These are phyloP conservation scores for Rhodotorula sp. DNA, from an alignment of 1,284 basidiomycete species.

Conservation along the genomic window DNA sequence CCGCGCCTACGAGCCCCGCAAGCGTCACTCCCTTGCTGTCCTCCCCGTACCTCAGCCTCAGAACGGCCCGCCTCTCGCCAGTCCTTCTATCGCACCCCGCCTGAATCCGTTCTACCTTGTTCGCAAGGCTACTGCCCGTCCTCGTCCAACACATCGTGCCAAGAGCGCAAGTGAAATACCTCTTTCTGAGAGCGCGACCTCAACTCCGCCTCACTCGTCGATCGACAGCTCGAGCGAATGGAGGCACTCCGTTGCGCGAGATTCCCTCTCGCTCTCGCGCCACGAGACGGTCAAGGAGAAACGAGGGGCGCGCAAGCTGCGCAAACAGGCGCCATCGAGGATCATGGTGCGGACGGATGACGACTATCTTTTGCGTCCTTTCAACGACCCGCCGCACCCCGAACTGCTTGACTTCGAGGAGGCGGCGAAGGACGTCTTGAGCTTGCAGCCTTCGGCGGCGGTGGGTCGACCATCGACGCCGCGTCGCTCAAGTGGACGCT, in stretches of 20 bases:
- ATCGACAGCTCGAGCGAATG: background rate
- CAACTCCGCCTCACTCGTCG: background rate
- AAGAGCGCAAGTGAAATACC: slow-evolving; percentile 6
- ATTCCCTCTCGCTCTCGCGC: background rate
- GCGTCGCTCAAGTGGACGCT: background rate
- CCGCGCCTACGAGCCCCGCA: background rate
- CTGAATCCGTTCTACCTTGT: slow-evolving; percentile 12
- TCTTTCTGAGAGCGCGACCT: background rate
- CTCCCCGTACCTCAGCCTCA: background rate
- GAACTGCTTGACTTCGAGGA: background rate
- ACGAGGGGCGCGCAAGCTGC: slow-evolving; percentile 6
- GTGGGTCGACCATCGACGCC: background rate
- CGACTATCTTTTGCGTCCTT: slow-evolving; percentile 1
- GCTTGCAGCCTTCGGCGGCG: background rate
- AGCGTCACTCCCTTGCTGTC: slow-evolving; percentile 4
- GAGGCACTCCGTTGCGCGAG: too few relatives aligned
- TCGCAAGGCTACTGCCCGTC: slow-evolving; percentile 8
- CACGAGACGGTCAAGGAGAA: slow-evolving; percentile 15
- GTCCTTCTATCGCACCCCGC: slow-evolving; percentile 4
- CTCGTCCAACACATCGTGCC: background rate
- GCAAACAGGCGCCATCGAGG: slow-evolving; percentile 7
- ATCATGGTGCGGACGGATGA: slow-evolving; percentile 15
- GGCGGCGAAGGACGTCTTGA: background rate
- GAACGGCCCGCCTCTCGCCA: background rate
- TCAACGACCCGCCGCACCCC: background rate